Percentiles rank a stretch among this genome's conserved stretches.
Conservation (phyloP, 495 filamentous ascomycete species). For the Aspergillus saccharolyticus region DNA sequence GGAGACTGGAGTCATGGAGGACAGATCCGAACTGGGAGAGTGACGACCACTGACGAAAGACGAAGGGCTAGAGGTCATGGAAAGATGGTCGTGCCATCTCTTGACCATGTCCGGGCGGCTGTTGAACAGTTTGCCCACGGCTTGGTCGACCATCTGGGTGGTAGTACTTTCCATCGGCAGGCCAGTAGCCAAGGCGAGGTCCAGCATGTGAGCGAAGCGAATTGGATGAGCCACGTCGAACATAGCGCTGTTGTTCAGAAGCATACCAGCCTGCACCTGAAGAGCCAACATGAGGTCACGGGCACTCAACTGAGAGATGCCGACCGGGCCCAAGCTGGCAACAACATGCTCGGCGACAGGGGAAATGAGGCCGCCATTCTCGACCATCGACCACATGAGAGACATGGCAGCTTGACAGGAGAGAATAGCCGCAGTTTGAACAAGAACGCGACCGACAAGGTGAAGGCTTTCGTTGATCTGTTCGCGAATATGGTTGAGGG, state of each 20-base stretch:
- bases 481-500: slow-evolving; percentile 47
- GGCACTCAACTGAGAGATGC: slow-evolving; percentile 50
- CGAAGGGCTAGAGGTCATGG: slow-evolving; percentile 32
- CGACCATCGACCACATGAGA: slow-evolving; percentile 68
- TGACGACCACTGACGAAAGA: slow-evolving; percentile 32
- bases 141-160: slow-evolving; percentile 50
- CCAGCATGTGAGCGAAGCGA: slow-evolving; percentile 59
- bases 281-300: slow-evolving; percentile 57
- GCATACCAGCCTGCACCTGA: slow-evolving; percentile 59
- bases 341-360: slow-evolving; percentile 60
- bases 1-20: slow-evolving; percentile 37
- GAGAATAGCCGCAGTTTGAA: slow-evolving; percentile 42
- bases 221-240: slow-evolving; percentile 52
- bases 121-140: slow-evolving; percentile 46
- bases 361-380: slow-evolving; percentile 59
- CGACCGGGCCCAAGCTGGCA: slow-evolving; percentile 53
- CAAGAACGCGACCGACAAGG: slow-evolving; percentile 59
- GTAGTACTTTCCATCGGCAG: slow-evolving; percentile 49
- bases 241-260: slow-evolving; percentile 40
- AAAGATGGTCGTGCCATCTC: slow-evolving; percentile 53
- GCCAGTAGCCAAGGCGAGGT: slow-evolving; percentile 45
- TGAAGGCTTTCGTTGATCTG: slow-evolving; percentile 85
- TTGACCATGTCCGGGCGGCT: slow-evolving; percentile 53
- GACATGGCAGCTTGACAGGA: slow-evolving; percentile 53
- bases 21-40: slow-evolving; percentile 39